A percentile compares a stretch with the other conserved stretches of the same genome.
Evolutionary conservation across 768 basidiomycete species (phyloP).

Genomic region (Termitomyces sp.): DNA sequence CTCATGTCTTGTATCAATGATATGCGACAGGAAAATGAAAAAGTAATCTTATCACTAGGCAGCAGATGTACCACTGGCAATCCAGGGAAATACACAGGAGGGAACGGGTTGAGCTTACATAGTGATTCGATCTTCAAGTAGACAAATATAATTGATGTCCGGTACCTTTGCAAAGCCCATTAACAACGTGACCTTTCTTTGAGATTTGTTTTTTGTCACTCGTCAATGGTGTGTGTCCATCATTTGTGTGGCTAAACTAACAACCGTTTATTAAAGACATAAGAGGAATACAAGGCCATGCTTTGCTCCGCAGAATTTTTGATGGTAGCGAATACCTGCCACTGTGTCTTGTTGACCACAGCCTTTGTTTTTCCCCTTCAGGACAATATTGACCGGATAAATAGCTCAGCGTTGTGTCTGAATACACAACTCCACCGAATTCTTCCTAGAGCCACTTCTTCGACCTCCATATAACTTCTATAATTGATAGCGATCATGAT

Average conservation of each 20-base stretch:
- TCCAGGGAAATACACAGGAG: too few species aligned
- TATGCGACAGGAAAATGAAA: too few species aligned
- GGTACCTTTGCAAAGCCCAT: not conserved
- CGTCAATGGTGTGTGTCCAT: not conserved
- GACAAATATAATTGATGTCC: not conserved
- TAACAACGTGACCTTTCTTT: not conserved
- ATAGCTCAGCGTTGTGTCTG: not conserved
- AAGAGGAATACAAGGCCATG: not conserved
- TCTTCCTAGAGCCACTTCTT: not conserved
- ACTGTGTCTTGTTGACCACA: not conserved
- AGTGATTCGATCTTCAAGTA: not conserved
- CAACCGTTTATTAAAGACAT: not conserved
- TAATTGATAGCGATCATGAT: not conserved
- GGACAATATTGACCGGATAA: too few species aligned
- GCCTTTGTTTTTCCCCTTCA: not conserved
- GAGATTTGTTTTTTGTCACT: not conserved
- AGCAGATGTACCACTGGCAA: too few species aligned
- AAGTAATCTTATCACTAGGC: too few species aligned
- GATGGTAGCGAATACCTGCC: not conserved
- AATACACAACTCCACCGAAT: not conserved
- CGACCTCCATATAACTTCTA: too few species aligned
- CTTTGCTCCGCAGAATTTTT: not conserved
- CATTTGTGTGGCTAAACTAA: not conserved
- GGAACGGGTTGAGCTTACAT: not conserved
- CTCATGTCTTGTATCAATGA: too few species aligned